A percentile compares a stretch with the other conserved stretches of the same genome.
phyloP scores from a whole-genome alignment of 2,329 filamentous ascomycete genomes.

The Fusarium odoratissimum region DNA sequence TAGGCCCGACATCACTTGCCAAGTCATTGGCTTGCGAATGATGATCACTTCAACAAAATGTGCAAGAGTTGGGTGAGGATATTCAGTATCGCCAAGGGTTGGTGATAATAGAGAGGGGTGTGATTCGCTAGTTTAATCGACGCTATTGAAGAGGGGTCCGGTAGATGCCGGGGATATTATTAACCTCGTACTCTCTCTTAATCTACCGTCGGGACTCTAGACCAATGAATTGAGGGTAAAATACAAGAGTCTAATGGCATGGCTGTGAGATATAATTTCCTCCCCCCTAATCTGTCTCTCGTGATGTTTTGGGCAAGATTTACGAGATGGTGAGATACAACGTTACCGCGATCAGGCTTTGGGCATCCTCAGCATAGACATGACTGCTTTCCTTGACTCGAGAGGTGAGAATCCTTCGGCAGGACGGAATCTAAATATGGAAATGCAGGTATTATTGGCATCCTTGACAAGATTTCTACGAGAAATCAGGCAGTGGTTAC shows the following conservation, averaged over 20 bases:
- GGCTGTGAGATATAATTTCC: background rate
- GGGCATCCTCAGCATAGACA: background rate
- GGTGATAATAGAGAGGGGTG: accelerated
- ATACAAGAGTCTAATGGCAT: background rate
- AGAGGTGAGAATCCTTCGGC: too few species aligned
- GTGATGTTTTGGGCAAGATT: too few species aligned
- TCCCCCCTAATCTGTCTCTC: background rate
- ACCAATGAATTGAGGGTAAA: background rate
- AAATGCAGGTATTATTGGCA: too few species aligned
- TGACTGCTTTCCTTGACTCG: too few species aligned
- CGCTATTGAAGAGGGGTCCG: background rate
- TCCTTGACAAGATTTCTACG: too few species aligned
- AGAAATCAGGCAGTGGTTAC: too few species aligned
- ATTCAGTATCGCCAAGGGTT: background rate
- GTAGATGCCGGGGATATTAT: accelerated
- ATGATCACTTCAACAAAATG: background rate
- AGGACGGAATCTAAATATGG: too few species aligned
- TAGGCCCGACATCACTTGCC: background rate
- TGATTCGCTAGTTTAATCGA: slow-evolving; percentile 4
- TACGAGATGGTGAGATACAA: too few species aligned
- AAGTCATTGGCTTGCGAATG: background rate
- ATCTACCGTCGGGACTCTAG: background rate
- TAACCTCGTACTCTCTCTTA: background rate
- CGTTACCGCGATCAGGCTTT: background rate
- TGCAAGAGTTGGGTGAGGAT: background rate